Percentiles rank a stretch among this genome's conserved stretches.
phyloP scores from a whole-genome alignment of 805 yeast genomes.

The Lachancea lanzarotensis region DNA sequence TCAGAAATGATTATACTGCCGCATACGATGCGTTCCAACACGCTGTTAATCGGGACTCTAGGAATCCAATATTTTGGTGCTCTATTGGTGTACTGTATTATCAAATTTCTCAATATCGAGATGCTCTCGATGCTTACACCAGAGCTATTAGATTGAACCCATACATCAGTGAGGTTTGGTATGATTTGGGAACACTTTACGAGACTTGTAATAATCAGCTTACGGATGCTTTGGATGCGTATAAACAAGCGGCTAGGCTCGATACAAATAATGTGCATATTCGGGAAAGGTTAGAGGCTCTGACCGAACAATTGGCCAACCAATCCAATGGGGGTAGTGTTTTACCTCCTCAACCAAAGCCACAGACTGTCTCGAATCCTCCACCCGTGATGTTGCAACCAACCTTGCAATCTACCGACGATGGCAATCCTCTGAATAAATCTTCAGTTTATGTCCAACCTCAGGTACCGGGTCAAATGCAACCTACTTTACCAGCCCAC shows the following conservation, averaged over 20 bases:
- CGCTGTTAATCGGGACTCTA: slow-evolving; percentile 92
- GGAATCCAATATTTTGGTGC: slow-evolving; percentile 98
- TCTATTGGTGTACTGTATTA: slow-evolving; percentile 92
- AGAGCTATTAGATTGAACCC: slow-evolving; percentile 95
- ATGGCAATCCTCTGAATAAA: slow-evolving; percentile 25
- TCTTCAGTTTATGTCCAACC: slow-evolving; percentile 7
- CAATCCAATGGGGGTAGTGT: slow-evolving; percentile 29
- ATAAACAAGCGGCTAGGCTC: slow-evolving; percentile 89
- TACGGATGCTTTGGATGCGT: slow-evolving; percentile 93
- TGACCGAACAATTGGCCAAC: slow-evolving; percentile 46
- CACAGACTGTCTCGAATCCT: slow-evolving; percentile 12
- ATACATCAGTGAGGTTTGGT: slow-evolving; percentile 96
- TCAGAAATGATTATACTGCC: slow-evolving; percentile 86
- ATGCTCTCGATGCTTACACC: slow-evolving; percentile 95
- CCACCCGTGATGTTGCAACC: slow-evolving; percentile 32
- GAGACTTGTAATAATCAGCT: slow-evolving; percentile 97
- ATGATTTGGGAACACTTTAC: slow-evolving; percentile 92
- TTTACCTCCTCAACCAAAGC: slow-evolving; percentile 20
- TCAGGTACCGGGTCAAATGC: slow-evolving; percentile 8
- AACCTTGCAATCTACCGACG: slow-evolving; percentile 27
- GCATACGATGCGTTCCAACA: slow-evolving; percentile 99
- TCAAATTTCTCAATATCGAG: slow-evolving; percentile 92
- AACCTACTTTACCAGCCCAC: slow-evolving; percentile 13
- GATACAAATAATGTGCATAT: slow-evolving; percentile 94
- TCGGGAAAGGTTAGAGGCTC: slow-evolving; percentile 83